Evolutionary conservation across 139 green algal species (phyloP), one percentile per base, ranked within the genome.

Genomic region (Ostreobium quekettii): DNA sequence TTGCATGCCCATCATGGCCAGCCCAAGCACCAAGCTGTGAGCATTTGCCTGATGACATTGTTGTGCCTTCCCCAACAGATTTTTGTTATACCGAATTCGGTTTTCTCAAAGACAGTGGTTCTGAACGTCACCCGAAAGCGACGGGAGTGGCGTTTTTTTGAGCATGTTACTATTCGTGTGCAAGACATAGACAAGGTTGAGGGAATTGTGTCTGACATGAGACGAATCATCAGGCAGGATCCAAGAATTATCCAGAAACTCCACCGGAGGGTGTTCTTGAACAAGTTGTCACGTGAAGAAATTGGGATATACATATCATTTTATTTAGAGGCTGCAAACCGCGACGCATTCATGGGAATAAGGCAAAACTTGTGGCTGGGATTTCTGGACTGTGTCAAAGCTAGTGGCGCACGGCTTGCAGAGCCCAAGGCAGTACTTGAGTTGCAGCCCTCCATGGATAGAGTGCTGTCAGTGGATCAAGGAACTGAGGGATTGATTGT

Each of bases 21-120:
- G 85, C 69, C 80, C 80, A 32, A 86, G 85, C 64, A 85, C 80
- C 2, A n/a, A n/a, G n/a, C n/a, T n/a, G n/a, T n/a, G n/a, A n/a
- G n/a, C n/a, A n/a, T n/a, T n/a, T n/a, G n/a, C n/a, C n/a, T n/a
- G n/a, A n/a, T n/a, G n/a, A n/a, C n/a, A n/a, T n/a, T n/a, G n/a
- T n/a, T n/a, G n/a, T n/a, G n/a, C n/a, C n/a, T n/a, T n/a, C n/a
- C n/a, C n/a, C n/a, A n/a, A n/a, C 75, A 85, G 71, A 66, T 85
- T 60, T 86, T 70, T 57, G 74, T 88, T 26, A 85, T 89, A 11
- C 82, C 82, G 35, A 89, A 89, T 63, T 67, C 73, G 5, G 86
- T 96, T 1, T 96, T 96, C 76, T 89, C 80, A 5, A 86, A 89
- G 64, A 91, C 87, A 69, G 89, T 92, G 47, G 90, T 96, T 70